Conservation (phyloP, 2,329 filamentous ascomycete species). For the Amphichorda felina region DNA sequence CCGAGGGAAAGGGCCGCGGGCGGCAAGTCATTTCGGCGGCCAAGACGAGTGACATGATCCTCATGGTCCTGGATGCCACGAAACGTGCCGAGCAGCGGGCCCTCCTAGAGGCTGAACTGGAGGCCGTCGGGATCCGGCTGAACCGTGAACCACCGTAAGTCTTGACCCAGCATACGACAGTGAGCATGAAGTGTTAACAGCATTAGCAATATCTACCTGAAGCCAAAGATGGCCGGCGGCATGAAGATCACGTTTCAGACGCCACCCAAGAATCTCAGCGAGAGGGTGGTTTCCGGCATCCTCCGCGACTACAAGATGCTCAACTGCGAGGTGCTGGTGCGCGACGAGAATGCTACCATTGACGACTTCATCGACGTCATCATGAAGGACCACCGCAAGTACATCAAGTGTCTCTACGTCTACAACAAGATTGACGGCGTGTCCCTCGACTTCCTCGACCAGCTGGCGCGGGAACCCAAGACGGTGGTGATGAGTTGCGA, state of each 20-base stretch:
- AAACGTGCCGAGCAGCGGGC: slow-evolving; percentile 91
- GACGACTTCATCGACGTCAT: slow-evolving; percentile 99
- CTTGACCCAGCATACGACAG: not conserved
- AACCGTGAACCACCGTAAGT: slow-evolving; percentile 82
- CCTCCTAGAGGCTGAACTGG: slow-evolving; percentile 80
- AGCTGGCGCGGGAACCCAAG: slow-evolving; percentile 81
- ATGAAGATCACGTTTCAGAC: slow-evolving; percentile 97
- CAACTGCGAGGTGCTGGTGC: slow-evolving; percentile 90
- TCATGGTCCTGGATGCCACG: slow-evolving; percentile 95
- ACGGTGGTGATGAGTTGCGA: slow-evolving; percentile 98
- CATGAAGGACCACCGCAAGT: slow-evolving; percentile 98
- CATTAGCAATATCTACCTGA: slow-evolving; percentile 86
- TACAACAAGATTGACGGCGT: slow-evolving; percentile 99
- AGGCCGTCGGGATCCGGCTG: slow-evolving; percentile 87
- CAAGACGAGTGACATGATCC: slow-evolving; percentile 93
- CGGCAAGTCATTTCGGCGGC: slow-evolving; percentile 95
- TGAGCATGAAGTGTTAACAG: not conserved
- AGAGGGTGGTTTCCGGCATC: slow-evolving; percentile 98
- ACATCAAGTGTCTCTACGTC: slow-evolving; percentile 89
- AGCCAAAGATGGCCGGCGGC: slow-evolving; percentile 87
- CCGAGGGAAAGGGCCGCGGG: slow-evolving; percentile 91
- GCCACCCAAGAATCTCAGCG: slow-evolving; percentile 83
- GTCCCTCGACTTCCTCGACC: slow-evolving; percentile 84
- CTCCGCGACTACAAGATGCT: slow-evolving; percentile 97
- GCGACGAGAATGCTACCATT: slow-evolving; percentile 89